A percentile compares a stretch with the other conserved stretches of the same genome.
These are phyloP conservation scores for Quercus lobata DNA, from an alignment of 331 rosid species.

Conservation along the genomic window DNA sequence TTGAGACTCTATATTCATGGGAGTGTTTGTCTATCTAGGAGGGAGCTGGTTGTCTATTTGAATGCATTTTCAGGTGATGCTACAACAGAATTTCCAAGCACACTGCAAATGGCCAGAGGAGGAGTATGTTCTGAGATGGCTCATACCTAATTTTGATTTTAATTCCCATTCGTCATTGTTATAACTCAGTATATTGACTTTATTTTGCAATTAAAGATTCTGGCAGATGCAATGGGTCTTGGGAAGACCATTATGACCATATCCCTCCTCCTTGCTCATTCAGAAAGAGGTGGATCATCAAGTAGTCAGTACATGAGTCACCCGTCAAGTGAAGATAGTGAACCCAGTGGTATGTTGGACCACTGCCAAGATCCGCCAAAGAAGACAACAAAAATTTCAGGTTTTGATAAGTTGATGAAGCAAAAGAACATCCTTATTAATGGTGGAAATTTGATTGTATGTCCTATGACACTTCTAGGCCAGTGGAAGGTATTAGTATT, in stretches of 20 bases:
- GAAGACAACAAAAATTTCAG: conserved; percentile 47
- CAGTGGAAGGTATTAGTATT: conserved; percentile 85
- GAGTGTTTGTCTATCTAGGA: conserved; percentile 44
- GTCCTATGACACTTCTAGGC: conserved; percentile 92
- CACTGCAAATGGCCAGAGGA: conserved; percentile 94
- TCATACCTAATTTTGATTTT: conserved; percentile 3
- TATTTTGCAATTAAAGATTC: conserved; percentile 57
- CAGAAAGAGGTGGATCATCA: conserved; percentile 55
- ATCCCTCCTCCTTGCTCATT: conserved; percentile 74
- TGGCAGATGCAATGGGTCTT: conserved; percentile 99
- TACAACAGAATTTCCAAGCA: conserved; percentile 84
- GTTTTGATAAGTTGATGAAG: conserved; percentile 66
- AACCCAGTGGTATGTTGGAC: conserved; percentile 26
- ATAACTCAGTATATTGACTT: conserved; percentile 25
- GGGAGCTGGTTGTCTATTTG: conserved; percentile 66
- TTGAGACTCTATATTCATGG: conserved; percentile 13
- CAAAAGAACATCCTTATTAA: conserved; percentile 43
- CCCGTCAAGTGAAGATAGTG: conserved; percentile 41
- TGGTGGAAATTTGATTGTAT: conserved; percentile 82
- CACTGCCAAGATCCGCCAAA: conserved; percentile 34
- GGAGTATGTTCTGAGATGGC: conserved; percentile 62
- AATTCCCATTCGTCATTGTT: neutral
- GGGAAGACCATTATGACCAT: conserved; percentile 99
- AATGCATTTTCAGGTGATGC: conserved; percentile 96
- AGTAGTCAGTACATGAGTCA: conserved; percentile 38